Conservation (phyloP, 176 grass and related monocot genomes). For the Bothriochloa decipiens region DNA sequence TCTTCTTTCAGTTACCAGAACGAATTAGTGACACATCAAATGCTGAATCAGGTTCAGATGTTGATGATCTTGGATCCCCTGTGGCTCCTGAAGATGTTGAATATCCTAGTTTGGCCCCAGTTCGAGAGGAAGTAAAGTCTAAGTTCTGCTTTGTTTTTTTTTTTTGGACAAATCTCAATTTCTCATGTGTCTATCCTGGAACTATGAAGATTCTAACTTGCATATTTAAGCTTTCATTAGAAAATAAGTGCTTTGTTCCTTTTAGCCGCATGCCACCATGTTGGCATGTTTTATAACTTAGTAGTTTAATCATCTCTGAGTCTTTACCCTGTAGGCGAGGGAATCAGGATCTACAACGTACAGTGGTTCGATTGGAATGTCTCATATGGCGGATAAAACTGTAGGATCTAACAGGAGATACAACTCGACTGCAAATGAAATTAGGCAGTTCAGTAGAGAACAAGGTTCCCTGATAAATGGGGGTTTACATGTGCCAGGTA, state of each 20-base stretch:
- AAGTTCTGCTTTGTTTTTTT: slow-evolving; percentile 14
- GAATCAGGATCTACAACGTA: slow-evolving; percentile 65
- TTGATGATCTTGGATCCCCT: slow-evolving; percentile 77
- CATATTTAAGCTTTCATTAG: neutral
- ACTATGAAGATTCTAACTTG: slow-evolving; percentile 12
- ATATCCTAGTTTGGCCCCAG: slow-evolving; percentile 78
- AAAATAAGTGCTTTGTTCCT: neutral
- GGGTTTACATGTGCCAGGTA: slow-evolving; percentile 52
- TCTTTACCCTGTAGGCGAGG: slow-evolving; percentile 54
- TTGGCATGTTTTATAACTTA: neutral
- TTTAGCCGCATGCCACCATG: neutral
- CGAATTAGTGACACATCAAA: slow-evolving; percentile 76
- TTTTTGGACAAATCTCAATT: slow-evolving; percentile 5
- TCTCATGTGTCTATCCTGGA: neutral
- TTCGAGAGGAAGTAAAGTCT: slow-evolving; percentile 80
- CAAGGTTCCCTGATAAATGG: slow-evolving; percentile 30
- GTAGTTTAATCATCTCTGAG: slow-evolving; percentile 9
- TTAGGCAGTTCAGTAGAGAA: slow-evolving; percentile 40
- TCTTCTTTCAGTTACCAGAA: slow-evolving; percentile 65
- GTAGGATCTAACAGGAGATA: slow-evolving; percentile 62
- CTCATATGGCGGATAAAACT: slow-evolving; percentile 49
- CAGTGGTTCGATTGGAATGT: slow-evolving; percentile 46
- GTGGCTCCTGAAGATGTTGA: slow-evolving; percentile 61
- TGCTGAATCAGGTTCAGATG: slow-evolving; percentile 90
- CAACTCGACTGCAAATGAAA: slow-evolving; percentile 45